Percentiles rank a stretch among this genome's conserved stretches.
Evolutionary conservation across 1,139 yeast genomes (phyloP).

Genomic region (Yamadazyma siamensis): DNA sequence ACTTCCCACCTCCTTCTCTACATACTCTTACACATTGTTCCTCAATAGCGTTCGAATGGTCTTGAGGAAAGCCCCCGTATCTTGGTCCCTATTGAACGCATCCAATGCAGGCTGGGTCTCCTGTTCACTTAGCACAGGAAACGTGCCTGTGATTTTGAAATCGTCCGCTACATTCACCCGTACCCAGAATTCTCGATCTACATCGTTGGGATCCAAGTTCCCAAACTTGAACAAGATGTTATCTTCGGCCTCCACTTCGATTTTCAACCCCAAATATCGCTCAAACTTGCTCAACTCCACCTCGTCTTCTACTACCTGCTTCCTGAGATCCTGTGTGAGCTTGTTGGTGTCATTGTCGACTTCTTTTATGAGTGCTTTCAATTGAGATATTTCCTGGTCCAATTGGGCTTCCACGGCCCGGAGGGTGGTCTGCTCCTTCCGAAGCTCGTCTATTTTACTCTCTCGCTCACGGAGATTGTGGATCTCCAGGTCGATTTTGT

Average conservation of each 20-base stretch:
- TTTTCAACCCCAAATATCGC: constrained; percentile 41
- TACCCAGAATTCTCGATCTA: constrained; percentile 34
- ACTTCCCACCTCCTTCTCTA: no score
- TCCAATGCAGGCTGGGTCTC: constrained; percentile 18
- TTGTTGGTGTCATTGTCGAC: constrained; percentile 18
- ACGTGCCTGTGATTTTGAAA: constrained; percentile 27
- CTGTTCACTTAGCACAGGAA: constrained; percentile 29
- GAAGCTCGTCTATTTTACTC: constrained; percentile 26
- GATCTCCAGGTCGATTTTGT: constrained; percentile 16
- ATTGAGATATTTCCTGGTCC: constrained; percentile 22
- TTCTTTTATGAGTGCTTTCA: constrained; percentile 20
- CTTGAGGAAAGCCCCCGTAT: constrained; percentile 11
- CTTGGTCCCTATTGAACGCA: constrained; percentile 25
- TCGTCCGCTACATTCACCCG: constrained; percentile 34
- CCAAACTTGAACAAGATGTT: constrained; percentile 36
- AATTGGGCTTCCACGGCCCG: constrained; percentile 20
- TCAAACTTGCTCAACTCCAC: constrained; percentile 43
- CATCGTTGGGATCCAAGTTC: constrained; percentile 40
- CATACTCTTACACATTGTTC: constrained; percentile 6
- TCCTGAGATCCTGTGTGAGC: constrained; percentile 23
- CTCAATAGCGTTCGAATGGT: constrained; percentile 8
- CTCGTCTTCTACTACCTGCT: constrained; percentile 31
- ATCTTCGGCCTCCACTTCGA: constrained; percentile 38
- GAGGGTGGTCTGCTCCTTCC: constrained; percentile 20
- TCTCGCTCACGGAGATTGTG: constrained; percentile 21